Base-by-base conservation (phyloP, 257 asterid species). In the Plantago elongata region DNA sequence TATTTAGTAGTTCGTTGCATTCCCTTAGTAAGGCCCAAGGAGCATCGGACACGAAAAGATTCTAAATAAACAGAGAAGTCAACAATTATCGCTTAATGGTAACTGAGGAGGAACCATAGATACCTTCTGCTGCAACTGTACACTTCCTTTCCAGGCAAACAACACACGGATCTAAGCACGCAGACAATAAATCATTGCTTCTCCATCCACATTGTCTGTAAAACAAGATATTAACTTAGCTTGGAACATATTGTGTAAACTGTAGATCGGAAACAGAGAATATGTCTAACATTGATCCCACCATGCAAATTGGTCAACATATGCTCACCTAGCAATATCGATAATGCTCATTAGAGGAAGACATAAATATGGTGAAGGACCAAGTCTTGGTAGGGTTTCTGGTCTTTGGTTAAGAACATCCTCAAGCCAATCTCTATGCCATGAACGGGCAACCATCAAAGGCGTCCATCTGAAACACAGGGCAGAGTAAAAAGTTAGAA, bases 71-170 rank as follows among this genome's bases (percentile, higher is more conserved):
- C 14, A 12, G 34, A 50, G 11, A 55, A 15, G 8, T 34, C 5
- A 34, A 34, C 7, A 1, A 34, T 34, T 34, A 5, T 7, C 8
- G 44, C 43, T 13, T 51, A 66, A 59, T 49, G 61, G 43, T 18
- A 12, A 45, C 51, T 58, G 34, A 63, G 61, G 16, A 56, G 34
- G 22, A 37, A 69, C 56, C 42, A 27, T 22, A 63, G 58, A 29
- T 82, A 89, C 97, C 97, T 75, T 84, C 89, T 57, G 97, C 97
- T 54, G 94, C 91, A 67, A 89, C 94, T 13, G 95, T 76, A 76
- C 97, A 89, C 77, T 75, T 77, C 60, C 94, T 79, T 74, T 89
- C 97, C 71, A 89, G 77, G 76, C 97, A 89, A 78, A 89, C 97
- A 51, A 82, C 97, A 57, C 97, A 89, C 4, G 97, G 97, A 69